Evolutionary conservation across 164 flowering plant genomes (phyloP).

Genomic region (Euptelea pleiosperma): DNA sequence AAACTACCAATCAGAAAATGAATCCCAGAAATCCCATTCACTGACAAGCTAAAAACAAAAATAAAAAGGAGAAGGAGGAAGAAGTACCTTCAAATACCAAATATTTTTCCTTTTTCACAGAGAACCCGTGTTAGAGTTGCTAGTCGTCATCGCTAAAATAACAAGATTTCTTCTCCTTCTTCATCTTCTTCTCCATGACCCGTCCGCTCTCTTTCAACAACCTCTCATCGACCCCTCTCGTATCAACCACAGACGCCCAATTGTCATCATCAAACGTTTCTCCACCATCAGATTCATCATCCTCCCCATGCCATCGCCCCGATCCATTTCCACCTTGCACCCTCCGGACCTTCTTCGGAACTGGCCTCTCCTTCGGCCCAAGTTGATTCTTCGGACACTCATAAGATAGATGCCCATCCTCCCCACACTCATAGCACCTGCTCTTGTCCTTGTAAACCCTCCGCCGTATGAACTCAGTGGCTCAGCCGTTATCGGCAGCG

Average conservation of each 20-base stretch:
- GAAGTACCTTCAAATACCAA: not conserved
- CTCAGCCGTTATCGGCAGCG: no score
- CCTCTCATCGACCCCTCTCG: slow-evolving; percentile 64
- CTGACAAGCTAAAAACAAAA: not conserved
- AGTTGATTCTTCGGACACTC: slow-evolving; percentile 86
- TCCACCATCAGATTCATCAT: slow-evolving; percentile 32
- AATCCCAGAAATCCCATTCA: no score
- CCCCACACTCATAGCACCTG: slow-evolving; percentile 90
- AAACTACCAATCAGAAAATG: no score
- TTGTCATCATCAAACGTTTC: slow-evolving; percentile 58
- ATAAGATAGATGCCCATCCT: slow-evolving; percentile 73
- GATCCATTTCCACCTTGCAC: slow-evolving; percentile 15
- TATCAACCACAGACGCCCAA: slow-evolving; percentile 85
- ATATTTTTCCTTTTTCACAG: not conserved
- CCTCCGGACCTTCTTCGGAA: slow-evolving; percentile 41
- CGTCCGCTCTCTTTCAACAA: slow-evolving; percentile 18
- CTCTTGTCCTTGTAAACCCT: slow-evolving; percentile 83
- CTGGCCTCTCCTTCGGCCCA: slow-evolving; percentile 78
- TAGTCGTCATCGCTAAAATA: slow-evolving; percentile 92
- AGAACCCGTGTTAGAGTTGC: slow-evolving; percentile 11
- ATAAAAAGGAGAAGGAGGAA: no score
- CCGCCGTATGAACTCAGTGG: no score
- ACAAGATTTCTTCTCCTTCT: slow-evolving; percentile 49
- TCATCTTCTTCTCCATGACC: slow-evolving; percentile 29
- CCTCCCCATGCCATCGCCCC: slow-evolving; percentile 21